Conservation (phyloP, 371 early-diverging fungal species). For the Mucor sp. region DNA sequence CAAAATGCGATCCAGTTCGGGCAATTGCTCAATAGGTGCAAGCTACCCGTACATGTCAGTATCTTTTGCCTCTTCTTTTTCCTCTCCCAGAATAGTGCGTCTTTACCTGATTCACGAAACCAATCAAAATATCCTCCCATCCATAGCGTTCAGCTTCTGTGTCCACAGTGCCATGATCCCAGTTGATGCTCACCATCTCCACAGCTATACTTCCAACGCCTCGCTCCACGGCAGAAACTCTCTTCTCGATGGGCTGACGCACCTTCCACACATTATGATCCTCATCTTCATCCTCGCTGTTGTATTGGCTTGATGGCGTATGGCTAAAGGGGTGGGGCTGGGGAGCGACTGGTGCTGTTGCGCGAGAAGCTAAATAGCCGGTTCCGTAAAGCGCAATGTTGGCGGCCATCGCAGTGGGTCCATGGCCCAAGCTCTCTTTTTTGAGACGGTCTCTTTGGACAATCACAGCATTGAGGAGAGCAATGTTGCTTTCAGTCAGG, state of each 20-base stretch:
- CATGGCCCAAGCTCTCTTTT: slow-evolving; percentile 26
- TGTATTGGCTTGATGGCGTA: slow-evolving; percentile 5
- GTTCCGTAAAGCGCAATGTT: slow-evolving; percentile 24
- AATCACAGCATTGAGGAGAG: slow-evolving; percentile 47
- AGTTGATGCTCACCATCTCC: slow-evolving; percentile 25
- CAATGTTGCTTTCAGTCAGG: slow-evolving; percentile 38
- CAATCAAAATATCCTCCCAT: slow-evolving; percentile 53
- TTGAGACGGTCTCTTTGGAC: slow-evolving; percentile 29
- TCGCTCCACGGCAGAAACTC: slow-evolving; percentile 19
- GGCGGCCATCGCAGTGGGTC: slow-evolving; percentile 20
- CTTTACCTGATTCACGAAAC: slow-evolving; percentile 48
- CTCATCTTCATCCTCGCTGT: slow-evolving; percentile 14
- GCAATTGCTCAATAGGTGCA: slow-evolving; percentile 45
- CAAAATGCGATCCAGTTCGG: slow-evolving; percentile 53
- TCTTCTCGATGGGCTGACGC: slow-evolving; percentile 3
- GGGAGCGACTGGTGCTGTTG: neutral
- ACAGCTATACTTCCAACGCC: slow-evolving; percentile 39
- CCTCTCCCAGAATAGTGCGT: neutral
- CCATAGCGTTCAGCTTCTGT: slow-evolving; percentile 40
- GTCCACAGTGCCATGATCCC: slow-evolving; percentile 39
- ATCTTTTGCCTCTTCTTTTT: neutral
- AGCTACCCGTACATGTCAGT: slow-evolving; percentile 28
- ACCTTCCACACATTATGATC: slow-evolving; percentile 8
- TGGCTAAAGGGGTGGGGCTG: neutral
- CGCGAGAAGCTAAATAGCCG: slow-evolving; percentile 24